Evolutionary conservation across 2,329 filamentous ascomycete genomes (phyloP).

Genomic region (Ophiostoma tasmaniense): DNA sequence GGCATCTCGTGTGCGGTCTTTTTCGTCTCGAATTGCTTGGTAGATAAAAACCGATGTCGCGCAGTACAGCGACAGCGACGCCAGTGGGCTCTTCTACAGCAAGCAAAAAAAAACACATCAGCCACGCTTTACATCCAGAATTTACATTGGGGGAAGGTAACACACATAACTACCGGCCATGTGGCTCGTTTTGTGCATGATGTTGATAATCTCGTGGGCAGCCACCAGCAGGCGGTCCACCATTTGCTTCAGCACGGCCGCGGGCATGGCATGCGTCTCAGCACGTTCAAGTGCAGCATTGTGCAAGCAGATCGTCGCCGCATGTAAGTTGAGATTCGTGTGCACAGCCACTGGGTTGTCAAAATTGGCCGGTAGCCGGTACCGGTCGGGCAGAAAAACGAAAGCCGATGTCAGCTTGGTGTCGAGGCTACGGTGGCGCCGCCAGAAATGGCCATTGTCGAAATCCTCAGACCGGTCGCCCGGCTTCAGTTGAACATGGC

Average conservation of each 20-base stretch:
- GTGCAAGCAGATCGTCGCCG: constrained; percentile 79
- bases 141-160: constrained; percentile 27
- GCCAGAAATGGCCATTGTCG: constrained; percentile 73
- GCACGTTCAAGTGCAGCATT: constrained; percentile 81
- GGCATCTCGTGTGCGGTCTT: constrained; percentile 1
- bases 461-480: constrained; percentile 67
- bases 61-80: constrained; percentile 77
- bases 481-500: constrained; percentile 66
- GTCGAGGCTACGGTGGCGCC: constrained; percentile 72
- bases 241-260: constrained; percentile 59
- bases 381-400: constrained; percentile 65
- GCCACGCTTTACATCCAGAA: not conserved
- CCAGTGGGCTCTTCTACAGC: constrained; percentile 51
- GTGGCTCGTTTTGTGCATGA: constrained; percentile 72
- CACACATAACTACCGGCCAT: constrained; percentile 37
- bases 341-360: constrained; percentile 68
- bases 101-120: constrained; percentile 45
- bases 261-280: constrained; percentile 59
- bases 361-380: constrained; percentile 62
- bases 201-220: constrained; percentile 73
- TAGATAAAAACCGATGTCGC: constrained; percentile 78
- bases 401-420: constrained; percentile 70
- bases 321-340: constrained; percentile 80
- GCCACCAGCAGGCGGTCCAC: constrained; percentile 67
- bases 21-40: constrained; percentile 51